Conservation (phyloP, 2,329 filamentous ascomycete species). For the Mycosphaerella sp. region DNA sequence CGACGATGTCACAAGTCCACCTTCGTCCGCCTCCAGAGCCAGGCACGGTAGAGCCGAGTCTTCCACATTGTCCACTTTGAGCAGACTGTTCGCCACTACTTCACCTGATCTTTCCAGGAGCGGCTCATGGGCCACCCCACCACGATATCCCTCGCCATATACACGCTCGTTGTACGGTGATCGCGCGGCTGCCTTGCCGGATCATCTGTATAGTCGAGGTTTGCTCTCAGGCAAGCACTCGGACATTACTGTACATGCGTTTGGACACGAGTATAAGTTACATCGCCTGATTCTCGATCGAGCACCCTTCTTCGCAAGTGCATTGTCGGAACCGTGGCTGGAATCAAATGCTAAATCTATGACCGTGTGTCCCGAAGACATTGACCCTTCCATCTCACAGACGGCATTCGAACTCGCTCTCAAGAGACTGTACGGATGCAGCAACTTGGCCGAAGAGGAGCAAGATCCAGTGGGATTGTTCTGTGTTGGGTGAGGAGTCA, state of each 20-base stretch:
- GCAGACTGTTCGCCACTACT: conserved; percentile 38
- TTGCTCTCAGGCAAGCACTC: conserved; percentile 48
- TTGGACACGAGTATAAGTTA: conserved; percentile 47
- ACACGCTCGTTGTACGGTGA: conserved; percentile 19
- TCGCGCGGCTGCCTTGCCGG: conserved; percentile 36
- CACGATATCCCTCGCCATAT: conserved; percentile 18
- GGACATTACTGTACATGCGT: conserved; percentile 50
- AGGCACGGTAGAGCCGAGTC: conserved; percentile 32
- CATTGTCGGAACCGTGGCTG: conserved; percentile 50
- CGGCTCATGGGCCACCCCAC: conserved; percentile 36
- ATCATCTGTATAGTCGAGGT: conserved; percentile 49
- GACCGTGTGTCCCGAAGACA: conserved; percentile 47
- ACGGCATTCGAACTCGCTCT: conserved; percentile 50
- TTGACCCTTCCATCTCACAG: conserved; percentile 49
- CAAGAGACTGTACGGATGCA: conserved; percentile 49
- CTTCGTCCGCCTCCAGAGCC: conserved; percentile 28
- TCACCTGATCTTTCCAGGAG: conserved; percentile 37
- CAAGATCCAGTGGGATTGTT: conserved; percentile 49
- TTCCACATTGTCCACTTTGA: conserved; percentile 40
- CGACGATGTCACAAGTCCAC: conserved; percentile 42
- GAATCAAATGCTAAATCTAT: conserved; percentile 50
- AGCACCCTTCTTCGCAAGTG: conserved; percentile 51
- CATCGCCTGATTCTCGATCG: conserved; percentile 51
- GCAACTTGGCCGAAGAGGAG: conserved; percentile 45
- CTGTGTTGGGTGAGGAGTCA: conserved; percentile 37